Base-by-base conservation (phyloP, 352 stramenopile genomes). In the Globisporangium abappressorium region DNA sequence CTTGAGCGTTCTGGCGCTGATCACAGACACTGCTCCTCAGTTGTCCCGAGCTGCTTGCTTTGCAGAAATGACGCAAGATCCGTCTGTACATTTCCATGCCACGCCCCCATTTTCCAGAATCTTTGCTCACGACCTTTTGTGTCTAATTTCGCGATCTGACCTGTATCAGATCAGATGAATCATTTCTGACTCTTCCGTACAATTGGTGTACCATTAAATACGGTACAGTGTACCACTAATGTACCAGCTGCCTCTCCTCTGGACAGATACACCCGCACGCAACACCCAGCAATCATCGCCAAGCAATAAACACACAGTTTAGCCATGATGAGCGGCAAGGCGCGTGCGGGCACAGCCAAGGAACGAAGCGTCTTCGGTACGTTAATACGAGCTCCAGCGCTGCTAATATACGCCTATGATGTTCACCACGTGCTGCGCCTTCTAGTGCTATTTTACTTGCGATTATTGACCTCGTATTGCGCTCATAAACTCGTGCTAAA, bases 321-420 rank as follows among this genome's bases (percentile, higher is more conserved):
- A n/a, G 18, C 1, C 5, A 49, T 79, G 76, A 80, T 71, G 58
- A 62, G 26, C 5, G 57, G 71, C 68, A 91, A 92, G 70, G 68
- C 80, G 20, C 86, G 86, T 58, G 72, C 68, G 30, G 76, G 82
- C 57, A 86, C 81, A 46, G 85, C 87, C 65, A 95, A 95, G 77
- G 87, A 95, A 76, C 85, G 87, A 38, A 95, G 87, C 66, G 87
- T 95, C 55, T 95, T 95, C 67, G 87, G 87, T 95, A 76, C 71
- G 82, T 82, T 1, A 30, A 51, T 9, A 28, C 58, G 20, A 46
- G 7, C 33, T 46, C 18, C 1, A 55, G 22, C 57, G 36, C 36
- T 61, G 57, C n/a, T 20, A 34, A 58, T 65, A 38, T n/a, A 59
- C 24, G 26, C 8, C 11, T 18, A 20, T 36, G 2, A 18, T 28